phyloP scores from a whole-genome alignment of 768 basidiomycete species.

The Agaricus subrufescens region DNA sequence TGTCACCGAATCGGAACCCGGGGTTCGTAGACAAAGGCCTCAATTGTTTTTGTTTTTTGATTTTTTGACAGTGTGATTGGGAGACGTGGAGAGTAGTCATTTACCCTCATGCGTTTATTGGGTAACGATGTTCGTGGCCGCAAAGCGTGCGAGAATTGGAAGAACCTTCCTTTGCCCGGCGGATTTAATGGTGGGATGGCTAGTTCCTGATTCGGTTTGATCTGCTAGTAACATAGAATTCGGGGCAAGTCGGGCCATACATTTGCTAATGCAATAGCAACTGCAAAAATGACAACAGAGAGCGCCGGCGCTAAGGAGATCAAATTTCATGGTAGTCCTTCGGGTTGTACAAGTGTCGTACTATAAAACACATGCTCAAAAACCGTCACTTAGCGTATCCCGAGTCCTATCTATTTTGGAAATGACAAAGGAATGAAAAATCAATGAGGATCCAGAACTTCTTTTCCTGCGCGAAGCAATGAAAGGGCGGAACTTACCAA shows the following conservation, averaged over 20 bases:
- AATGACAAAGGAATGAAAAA: not conserved
- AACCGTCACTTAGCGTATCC: not conserved
- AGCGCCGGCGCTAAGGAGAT: not conserved
- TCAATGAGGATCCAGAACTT: not conserved
- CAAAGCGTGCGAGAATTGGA: slow-evolving; percentile 61
- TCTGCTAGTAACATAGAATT: not conserved
- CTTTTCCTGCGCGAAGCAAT: too few species aligned
- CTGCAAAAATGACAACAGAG: slow-evolving; percentile 4
- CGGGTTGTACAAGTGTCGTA: not conserved
- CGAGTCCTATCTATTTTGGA: slow-evolving; percentile 6
- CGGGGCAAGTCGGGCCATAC: not conserved
- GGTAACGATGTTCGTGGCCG: slow-evolving; percentile 50
- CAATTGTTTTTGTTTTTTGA: not conserved
- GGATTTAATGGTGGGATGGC: slow-evolving; percentile 72
- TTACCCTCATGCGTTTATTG: slow-evolving; percentile 50
- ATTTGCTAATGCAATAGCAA: not conserved
- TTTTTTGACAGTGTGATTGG: slow-evolving; percentile 29
- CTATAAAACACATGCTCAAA: not conserved
- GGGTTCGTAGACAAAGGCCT: not conserved
- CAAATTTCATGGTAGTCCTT: not conserved
- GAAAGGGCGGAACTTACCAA: not conserved
- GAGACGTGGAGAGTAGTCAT: slow-evolving; percentile 53
- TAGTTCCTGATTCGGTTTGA: slow-evolving; percentile 42
- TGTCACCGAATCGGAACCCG: not conserved
- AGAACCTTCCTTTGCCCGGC: slow-evolving; percentile 44